Evolutionary conservation across 2,329 filamentous ascomycete genomes (phyloP).

Genomic region (Monilinia laxa): DNA sequence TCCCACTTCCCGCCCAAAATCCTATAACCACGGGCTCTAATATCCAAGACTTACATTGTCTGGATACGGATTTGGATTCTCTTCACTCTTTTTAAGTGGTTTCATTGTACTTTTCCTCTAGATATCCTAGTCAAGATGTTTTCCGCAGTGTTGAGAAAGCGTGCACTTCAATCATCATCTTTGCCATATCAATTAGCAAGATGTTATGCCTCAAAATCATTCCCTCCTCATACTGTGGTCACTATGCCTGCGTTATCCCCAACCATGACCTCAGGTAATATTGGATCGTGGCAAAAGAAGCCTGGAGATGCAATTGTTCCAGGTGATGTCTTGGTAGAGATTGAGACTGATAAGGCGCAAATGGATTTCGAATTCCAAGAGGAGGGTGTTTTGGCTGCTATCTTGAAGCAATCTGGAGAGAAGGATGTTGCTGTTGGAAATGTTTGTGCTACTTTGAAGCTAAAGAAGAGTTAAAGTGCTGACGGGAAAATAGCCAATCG

Average conservation of each 20-base stretch:
- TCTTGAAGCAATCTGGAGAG: conserved; percentile 86
- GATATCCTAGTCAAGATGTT: conserved; percentile 51
- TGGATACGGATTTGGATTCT: conserved; percentile 28
- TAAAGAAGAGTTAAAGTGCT: conserved; percentile 28
- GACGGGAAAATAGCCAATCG: conserved; percentile 73
- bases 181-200: conserved; percentile 57
- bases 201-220: conserved; percentile 66
- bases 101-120: conserved; percentile 26
- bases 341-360: conserved; percentile 99
- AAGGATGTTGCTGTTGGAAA: conserved; percentile 94
- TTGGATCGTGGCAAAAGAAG: conserved; percentile 98
- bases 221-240: conserved; percentile 90
- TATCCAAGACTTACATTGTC: conserved; percentile 34
- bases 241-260: conserved; percentile 98
- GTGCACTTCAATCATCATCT: conserved; percentile 52
- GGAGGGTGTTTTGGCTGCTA: conserved; percentile 91
- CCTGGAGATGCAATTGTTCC: conserved; percentile 81
- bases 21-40: conserved; percentile 29
- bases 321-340: conserved; percentile 94
- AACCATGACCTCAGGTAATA: conserved; percentile 96
- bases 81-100: conserved; percentile 28
- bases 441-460: conserved; percentile 59
- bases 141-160: conserved; percentile 63
- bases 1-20: conserved; percentile 3
- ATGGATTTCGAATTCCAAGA: conserved; percentile 99